phyloP scores from a whole-genome alignment of 208 protist species.

The Acanthamoeba sp. region DNA sequence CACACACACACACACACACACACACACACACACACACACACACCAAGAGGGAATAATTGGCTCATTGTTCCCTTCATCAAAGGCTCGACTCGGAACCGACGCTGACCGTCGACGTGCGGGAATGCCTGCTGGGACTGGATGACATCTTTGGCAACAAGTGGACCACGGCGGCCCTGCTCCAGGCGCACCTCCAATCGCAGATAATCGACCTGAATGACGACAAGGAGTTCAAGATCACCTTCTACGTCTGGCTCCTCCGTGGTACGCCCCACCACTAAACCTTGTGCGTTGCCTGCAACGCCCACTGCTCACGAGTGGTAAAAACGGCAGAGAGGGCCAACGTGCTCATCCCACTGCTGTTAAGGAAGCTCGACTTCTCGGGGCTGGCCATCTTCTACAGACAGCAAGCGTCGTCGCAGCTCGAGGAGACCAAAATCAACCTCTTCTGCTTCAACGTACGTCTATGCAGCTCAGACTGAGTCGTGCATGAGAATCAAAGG shows the following conservation, averaged over 20 bases:
- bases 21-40: too few species aligned
- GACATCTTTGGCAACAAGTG: conserved; percentile 27
- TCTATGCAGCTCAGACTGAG: neutral
- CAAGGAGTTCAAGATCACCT: conserved; percentile 67
- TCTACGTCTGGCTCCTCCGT: conserved; percentile 59
- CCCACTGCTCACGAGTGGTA: neutral
- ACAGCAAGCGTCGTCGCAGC: neutral
- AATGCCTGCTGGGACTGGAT: neutral
- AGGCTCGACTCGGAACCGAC: neutral
- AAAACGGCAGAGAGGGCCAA: conserved; percentile 7
- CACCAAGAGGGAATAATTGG: too few species aligned
- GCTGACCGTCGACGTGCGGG: neutral
- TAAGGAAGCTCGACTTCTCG: conserved; percentile 9
- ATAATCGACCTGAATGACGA: conserved; percentile 48
- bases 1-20: too few species aligned
- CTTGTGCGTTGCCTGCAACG: neutral
- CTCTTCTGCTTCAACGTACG: conserved; percentile 57
- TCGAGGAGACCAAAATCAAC: conserved; percentile 34
- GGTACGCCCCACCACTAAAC: neutral
- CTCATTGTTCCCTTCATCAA: too few species aligned
- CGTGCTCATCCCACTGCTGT: conserved; percentile 12
- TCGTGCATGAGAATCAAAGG: neutral
- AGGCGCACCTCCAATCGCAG: neutral
- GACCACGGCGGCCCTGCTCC: neutral
- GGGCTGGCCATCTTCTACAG: conserved; percentile 16